Conservation (phyloP, 2,329 filamentous ascomycete genomes). For the Ceratocystis alfenasii region DNA sequence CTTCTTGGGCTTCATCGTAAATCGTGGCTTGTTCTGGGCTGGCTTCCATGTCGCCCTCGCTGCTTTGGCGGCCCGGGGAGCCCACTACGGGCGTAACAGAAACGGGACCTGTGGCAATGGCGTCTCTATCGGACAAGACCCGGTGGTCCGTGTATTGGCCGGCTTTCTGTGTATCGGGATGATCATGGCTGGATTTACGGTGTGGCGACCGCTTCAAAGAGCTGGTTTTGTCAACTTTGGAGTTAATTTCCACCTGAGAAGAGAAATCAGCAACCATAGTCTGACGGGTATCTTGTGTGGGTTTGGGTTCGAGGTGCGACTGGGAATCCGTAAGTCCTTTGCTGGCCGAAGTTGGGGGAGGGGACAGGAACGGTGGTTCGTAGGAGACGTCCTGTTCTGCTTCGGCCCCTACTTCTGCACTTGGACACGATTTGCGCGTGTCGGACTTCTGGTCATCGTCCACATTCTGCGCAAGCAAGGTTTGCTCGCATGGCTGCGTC, state of each 20-base stretch:
- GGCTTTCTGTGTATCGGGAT: neutral
- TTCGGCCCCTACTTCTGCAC: too few species aligned
- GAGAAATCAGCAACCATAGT: constrained; percentile 8
- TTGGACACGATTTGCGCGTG: neutral
- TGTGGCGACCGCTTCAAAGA: neutral
- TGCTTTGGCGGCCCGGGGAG: neutral
- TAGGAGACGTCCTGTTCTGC: neutral
- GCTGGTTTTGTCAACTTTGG: neutral
- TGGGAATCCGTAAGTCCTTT: neutral
- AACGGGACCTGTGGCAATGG: neutral
- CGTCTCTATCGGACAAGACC: neutral
- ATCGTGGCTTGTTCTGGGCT: neutral
- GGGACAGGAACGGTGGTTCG: neutral
- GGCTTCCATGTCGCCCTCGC: neutral
- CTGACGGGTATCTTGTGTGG: neutral
- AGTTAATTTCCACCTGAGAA: constrained; percentile 11
- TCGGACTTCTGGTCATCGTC: neutral
- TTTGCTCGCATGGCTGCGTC: neutral
- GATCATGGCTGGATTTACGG: neutral
- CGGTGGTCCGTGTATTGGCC: neutral
- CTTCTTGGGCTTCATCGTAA: neutral
- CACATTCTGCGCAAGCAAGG: neutral
- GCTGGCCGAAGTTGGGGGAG: neutral
- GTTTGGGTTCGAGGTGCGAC: neutral
- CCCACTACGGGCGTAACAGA: neutral